Evolutionary conservation across 176 grass and related monocot species (phyloP), one percentile per base, ranked within the genome.

Genomic region (Carex parvula): DNA sequence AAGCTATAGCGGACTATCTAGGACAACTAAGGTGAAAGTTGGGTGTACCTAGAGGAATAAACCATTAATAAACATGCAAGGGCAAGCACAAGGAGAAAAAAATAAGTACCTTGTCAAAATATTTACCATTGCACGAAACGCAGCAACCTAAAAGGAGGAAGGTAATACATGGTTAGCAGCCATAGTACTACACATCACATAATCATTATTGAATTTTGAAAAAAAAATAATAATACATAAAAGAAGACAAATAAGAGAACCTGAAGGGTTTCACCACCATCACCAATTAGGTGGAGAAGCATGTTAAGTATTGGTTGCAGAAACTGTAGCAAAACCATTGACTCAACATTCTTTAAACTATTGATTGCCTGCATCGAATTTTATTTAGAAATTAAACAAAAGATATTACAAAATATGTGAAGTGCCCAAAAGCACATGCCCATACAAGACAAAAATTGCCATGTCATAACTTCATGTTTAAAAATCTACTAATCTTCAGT

Each of bases 341-440:
- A 95, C 85, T 99, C 96, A 20, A 99, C 96, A 76, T 99, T 99
- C 91, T 99, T 99, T 84, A 99, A 94, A 90, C 96, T 99, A 85
- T 99, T 99, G 85, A 99, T 99, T 26, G 96, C 96, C 96, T 99
- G 85, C 73, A 72, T 65, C 78, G 46, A 88, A 69, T 63, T 81
- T 68, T 39, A 85, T 12, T 21, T 88, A 17, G 37, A 70, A 70
- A 70, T 42, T n/a, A 41, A 70, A 56, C 24, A 78, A 78, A 78
- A 56, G 6, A 57, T 56, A 78, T 32, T 57, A 57, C 72, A 78
- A 32, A 32, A 56, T 57, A 5, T 55, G 30, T 16, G 15, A 32
- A 54, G 46, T 53, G 8, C 44, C 71, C n/a, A 50, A 75, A 54
- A 75, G 71, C 21, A 74, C 70, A 54, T 52, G 71, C 71, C 71